A percentile compares a stretch with the other conserved stretches of the same genome.
These are phyloP conservation scores for Daucus carota DNA, from an alignment of 129 eudicot species.

Conservation along the genomic window DH1_v3.0 NC_030382.2:34422001-34422500, in stretches of 20 bases:
- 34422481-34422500: conserved; percentile 76
- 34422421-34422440: conserved; percentile 78
- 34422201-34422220: too few species aligned
- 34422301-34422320: not conserved
- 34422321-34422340: not conserved
- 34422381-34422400: conserved; percentile 78
- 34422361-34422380: conserved; percentile 74
- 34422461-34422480: conserved; percentile 45
- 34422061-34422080: too few species aligned
- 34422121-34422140: too few species aligned
- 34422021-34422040: not conserved
- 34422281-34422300: conserved; percentile 8
- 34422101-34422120: too few species aligned
- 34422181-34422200: too few species aligned
- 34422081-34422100: too few species aligned
- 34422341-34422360: conserved; percentile 77
- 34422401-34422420: conserved; percentile 73
- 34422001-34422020: not conserved
- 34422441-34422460: conserved; percentile 67
- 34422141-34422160: too few species aligned
- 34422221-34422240: too few species aligned
- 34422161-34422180: too few species aligned
- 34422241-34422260: too few species aligned
- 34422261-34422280: too few species aligned
- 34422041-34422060: not conserved